These are phyloP conservation scores for Ormosia semicastrata DNA, from an alignment of 306 rosid species.

Conservation along the genomic window DNA sequence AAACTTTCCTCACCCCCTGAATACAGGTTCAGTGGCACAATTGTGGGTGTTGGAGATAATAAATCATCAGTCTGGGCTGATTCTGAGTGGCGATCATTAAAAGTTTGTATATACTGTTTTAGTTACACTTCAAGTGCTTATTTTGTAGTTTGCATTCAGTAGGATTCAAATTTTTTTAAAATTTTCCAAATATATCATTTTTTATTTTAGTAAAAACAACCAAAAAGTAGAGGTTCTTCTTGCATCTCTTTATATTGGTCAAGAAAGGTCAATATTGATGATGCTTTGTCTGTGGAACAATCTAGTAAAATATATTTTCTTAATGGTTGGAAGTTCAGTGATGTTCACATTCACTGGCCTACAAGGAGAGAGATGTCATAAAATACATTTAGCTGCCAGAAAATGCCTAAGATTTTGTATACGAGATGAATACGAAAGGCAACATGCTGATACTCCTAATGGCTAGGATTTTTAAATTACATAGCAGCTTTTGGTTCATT, in stretches of 20 bases:
- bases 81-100: slow-evolving; percentile 96
- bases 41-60: slow-evolving; percentile 90
- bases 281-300: slow-evolving; percentile 8
- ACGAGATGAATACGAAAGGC: neutral
- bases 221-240: slow-evolving; percentile 1
- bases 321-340: neutral
- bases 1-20: neutral
- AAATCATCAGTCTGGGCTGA: slow-evolving; percentile 74
- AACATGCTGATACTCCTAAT: slow-evolving; percentile 9
- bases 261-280: neutral
- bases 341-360: neutral
- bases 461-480: neutral
- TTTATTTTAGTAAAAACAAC: neutral
- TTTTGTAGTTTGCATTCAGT: slow-evolving; percentile 3
- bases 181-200: neutral
- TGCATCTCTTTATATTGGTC: slow-evolving; percentile 23
- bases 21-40: slow-evolving; percentile 94
- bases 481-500: slow-evolving; percentile 9
- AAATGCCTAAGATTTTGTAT: neutral
- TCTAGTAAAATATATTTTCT: slow-evolving; percentile 5
- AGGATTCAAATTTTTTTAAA: neutral
- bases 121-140: neutral
- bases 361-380: neutral
- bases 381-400: slow-evolving; percentile 1
- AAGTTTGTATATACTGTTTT: slow-evolving; percentile 46